phyloP scores from a whole-genome alignment of 176 grass and related monocot genomes.

The Calamus simplicifolius region DNA sequence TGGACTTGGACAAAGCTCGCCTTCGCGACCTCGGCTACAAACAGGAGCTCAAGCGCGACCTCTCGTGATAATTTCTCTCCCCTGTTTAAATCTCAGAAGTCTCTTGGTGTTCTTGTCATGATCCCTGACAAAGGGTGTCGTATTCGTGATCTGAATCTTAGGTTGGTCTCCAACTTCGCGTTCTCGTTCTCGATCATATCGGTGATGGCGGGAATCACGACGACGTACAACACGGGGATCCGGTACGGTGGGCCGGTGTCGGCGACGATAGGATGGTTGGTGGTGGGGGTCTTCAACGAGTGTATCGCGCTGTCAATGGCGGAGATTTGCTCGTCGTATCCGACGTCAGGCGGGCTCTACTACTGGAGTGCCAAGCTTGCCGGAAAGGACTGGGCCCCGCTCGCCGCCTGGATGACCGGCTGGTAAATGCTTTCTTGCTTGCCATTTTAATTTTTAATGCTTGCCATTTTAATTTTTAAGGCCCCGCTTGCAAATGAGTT shows the following conservation, averaged over 20 bases:
- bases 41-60: constrained; percentile 89
- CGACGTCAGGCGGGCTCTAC: constrained; percentile 80
- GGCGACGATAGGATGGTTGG: constrained; percentile 78
- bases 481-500: too few relatives aligned
- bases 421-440: constrained; percentile 31
- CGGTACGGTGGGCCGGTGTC: constrained; percentile 58
- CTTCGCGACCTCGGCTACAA: constrained; percentile 79
- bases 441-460: too few relatives aligned
- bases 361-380: constrained; percentile 89
- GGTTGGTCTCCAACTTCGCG: constrained; percentile 78
- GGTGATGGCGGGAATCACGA: constrained; percentile 85
- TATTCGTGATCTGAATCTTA: constrained; percentile 5
- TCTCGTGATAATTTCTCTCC: constrained; percentile 39
- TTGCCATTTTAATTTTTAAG: too few relatives aligned
- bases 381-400: constrained; percentile 59
- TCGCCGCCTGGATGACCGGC: constrained; percentile 83
- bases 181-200: constrained; percentile 98
- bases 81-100: too few relatives aligned
- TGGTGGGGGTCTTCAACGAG: constrained; percentile 76
- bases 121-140: too few relatives aligned
- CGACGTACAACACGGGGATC: constrained; percentile 78
- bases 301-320: constrained; percentile 67
- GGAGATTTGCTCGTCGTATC: constrained; percentile 93
- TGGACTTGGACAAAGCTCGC: constrained; percentile 45
- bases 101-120: too few relatives aligned